These are phyloP conservation scores for Hirschioporus abietinus DNA, from an alignment of 768 basidiomycete genomes.

Conservation along the genomic window DNA sequence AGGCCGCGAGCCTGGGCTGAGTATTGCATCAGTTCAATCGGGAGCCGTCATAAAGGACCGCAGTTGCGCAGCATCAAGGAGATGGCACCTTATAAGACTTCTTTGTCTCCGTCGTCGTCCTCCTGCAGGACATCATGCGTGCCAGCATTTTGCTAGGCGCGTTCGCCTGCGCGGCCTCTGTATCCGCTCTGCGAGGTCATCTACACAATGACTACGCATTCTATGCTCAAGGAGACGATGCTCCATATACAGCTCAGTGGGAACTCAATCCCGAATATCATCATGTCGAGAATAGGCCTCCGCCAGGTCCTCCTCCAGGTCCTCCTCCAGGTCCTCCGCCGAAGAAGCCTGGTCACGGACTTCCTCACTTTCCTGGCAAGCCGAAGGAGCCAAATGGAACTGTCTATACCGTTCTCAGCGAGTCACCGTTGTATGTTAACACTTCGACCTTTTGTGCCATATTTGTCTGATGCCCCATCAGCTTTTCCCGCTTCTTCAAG, in stretches of 20 bases:
- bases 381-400: neutral
- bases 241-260: neutral
- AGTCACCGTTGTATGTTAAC: neutral
- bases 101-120: neutral
- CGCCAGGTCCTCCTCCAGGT: neutral
- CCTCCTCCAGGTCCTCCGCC: neutral
- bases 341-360: neutral
- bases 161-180: neutral
- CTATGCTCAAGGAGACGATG: neutral
- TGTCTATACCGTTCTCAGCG: constrained; percentile 1
- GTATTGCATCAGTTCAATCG: neutral
- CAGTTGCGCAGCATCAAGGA: neutral
- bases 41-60: neutral
- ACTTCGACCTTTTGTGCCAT: neutral
- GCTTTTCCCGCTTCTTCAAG: constrained; percentile 37
- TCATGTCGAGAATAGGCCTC: too few species aligned
- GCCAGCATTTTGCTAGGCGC: neutral
- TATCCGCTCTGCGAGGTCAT: neutral
- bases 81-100: neutral
- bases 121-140: neutral
- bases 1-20: neutral
- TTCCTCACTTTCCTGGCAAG: neutral
- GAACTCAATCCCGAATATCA: neutral
- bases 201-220: neutral
- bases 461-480: constrained; percentile 12